Evolutionary conservation across 1,139 yeast genomes (phyloP).

Genomic region (Scheffersomyces stambukii): DNA sequence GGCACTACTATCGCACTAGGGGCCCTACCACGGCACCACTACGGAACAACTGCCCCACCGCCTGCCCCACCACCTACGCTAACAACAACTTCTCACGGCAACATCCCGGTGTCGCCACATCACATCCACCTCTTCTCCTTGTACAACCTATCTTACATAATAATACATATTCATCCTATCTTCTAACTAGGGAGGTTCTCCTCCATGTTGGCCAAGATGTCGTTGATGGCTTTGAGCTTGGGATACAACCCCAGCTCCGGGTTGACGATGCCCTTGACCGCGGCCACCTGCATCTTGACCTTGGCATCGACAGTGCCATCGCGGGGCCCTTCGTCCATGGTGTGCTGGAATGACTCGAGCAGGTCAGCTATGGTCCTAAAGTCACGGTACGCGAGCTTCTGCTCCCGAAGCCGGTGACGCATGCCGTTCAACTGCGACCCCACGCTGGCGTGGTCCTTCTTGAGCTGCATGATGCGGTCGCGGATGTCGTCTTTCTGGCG

Average conservation of each 20-base stretch:
- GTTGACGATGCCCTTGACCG: slow-evolving; percentile 23
- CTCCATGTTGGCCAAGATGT: no score
- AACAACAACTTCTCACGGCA: no score
- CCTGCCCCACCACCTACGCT: no score
- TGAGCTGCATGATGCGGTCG: slow-evolving; percentile 31
- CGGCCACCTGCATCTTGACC: slow-evolving; percentile 8
- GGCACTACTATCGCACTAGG: no score
- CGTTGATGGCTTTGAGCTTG: slow-evolving; percentile 31
- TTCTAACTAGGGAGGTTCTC: no score
- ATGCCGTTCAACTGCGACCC: slow-evolving; percentile 37
- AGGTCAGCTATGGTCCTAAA: slow-evolving; percentile 15
- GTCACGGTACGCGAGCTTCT: slow-evolving; percentile 21
- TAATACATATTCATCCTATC: background rate
- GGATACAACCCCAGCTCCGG: slow-evolving; percentile 37
- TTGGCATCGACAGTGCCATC: slow-evolving; percentile 2
- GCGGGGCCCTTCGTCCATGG: slow-evolving; percentile 1
- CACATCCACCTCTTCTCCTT: no score
- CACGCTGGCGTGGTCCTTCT: slow-evolving; percentile 34
- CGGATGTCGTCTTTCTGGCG: slow-evolving; percentile 38
- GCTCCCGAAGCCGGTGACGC: slow-evolving; percentile 25
- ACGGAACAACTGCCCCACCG: no score
- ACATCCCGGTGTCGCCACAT: no score
- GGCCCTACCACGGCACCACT: no score
- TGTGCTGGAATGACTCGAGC: background rate
- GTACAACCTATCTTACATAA: no score